A percentile compares a stretch with the other conserved stretches of the same genome.
These are phyloP conservation scores for Golubevia sp. DNA, from an alignment of 1,284 basidiomycete genomes.

Conservation along the genomic window DNA sequence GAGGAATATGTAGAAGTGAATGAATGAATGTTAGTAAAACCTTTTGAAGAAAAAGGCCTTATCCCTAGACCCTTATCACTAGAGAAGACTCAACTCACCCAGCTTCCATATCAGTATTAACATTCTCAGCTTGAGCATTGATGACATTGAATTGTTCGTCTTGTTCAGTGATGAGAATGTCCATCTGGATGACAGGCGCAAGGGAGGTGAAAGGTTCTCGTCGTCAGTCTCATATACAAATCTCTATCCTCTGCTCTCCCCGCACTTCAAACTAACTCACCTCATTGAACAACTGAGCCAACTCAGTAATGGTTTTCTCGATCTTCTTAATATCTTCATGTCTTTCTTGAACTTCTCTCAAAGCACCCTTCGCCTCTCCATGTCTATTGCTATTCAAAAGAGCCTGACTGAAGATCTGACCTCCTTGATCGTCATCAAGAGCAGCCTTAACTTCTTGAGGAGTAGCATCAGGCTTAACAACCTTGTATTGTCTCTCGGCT, in stretches of 20 bases:
- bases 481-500: slow-evolving; percentile 59
- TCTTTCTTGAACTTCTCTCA: slow-evolving; percentile 62
- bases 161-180: slow-evolving; percentile 57
- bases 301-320: slow-evolving; percentile 58
- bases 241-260: too few relatives aligned
- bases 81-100: slow-evolving; percentile 21
- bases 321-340: slow-evolving; percentile 59
- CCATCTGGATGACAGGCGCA: too few relatives aligned
- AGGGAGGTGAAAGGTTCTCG: too few relatives aligned
- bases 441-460: slow-evolving; percentile 56
- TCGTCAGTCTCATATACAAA: too few relatives aligned
- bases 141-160: slow-evolving; percentile 56
- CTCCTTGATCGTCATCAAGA: slow-evolving; percentile 51
- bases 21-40: too few relatives aligned
- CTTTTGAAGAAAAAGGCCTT: too few relatives aligned
- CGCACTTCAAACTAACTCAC: too few relatives aligned
- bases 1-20: too few relatives aligned
- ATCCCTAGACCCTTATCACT: too few relatives aligned
- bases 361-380: slow-evolving; percentile 59
- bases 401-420: slow-evolving; percentile 55
- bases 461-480: slow-evolving; percentile 61
- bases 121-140: slow-evolving; percentile 40
- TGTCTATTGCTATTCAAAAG: slow-evolving; percentile 58
- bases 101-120: slow-evolving; percentile 46
- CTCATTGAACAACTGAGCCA: slow-evolving; percentile 61